Evolutionary conservation across 805 yeast genomes (phyloP), one percentile per base, ranked within the genome.

Genomic region (Wickerhamiella parazyma): DNA sequence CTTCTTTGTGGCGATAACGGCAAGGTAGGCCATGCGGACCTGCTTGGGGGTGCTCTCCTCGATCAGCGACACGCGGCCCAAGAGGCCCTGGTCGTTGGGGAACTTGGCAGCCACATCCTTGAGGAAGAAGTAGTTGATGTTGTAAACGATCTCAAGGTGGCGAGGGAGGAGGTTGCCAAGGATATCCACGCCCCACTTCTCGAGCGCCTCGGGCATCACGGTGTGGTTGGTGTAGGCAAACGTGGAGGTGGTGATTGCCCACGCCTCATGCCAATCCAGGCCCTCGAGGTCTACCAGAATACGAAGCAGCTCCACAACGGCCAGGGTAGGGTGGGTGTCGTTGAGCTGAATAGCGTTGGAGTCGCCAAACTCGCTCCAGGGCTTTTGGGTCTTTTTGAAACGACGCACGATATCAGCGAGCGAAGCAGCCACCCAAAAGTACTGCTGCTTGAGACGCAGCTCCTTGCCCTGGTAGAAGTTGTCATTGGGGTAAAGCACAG

Each of bases 351-450:
- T 86, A 26, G 95, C 95, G 49, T 84, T 75, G 57, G 78, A 78
- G 48, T 82, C 89, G 16, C 94, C 75, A 60, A 86, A 81, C 58
- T 80, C 85, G 28, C 69, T 56, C 94, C 95, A 86, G 38, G 85
- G 73, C 54, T 75, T 70, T 53, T 72, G 72, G 44, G 77, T 62
- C 66, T 87, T 87, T 63, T 85, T 79, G 66, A 81, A 86, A 57
- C 96, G 74, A 59, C 96, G 78, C 35, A 86, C 75, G 53, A 86
- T 86, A 61, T 86, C 96, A 55, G 81, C 85, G 53, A 87, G 71
- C 12, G 95, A 83, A 26, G 96, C 95, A 41, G 94, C 78, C 42
- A 87, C 95, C 96, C 96, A 86, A 66, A 86, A 87, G 64, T 85
- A 87, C 64, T 86, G 96, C 67, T 86, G 96, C 64, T 87, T 87